Base-by-base conservation (phyloP, 257 asterid species). In the Nicotiana paniculata region DNA sequence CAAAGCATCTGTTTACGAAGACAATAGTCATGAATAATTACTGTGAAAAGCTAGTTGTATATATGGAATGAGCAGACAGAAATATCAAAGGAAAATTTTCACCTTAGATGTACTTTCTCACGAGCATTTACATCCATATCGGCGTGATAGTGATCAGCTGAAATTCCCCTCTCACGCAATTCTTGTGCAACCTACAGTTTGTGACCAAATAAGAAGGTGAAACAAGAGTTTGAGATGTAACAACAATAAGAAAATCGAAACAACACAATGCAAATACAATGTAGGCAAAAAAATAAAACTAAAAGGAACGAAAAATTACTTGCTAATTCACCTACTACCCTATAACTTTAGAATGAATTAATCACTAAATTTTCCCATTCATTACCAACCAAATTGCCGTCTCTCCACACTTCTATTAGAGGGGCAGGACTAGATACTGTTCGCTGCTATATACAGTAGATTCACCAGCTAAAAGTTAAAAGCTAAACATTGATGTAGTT, bases 61-160 rank as follows among this genome's bases (percentile, higher is more conserved):
- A 69, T 5, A n/a, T 43, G n/a, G 33, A 39, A 46, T 43, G 37
- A 72, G 18, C 59, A 46, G 61, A 46, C 59, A 8, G 54, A 16
- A 59, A 28, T 62, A 83, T 35, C 82, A 74, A 59, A 69, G 51
- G 16, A 82, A 61, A 88, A 82, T 24, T 84, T 78, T 79, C 13
- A 93, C 99, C 97, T 59, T 83, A 80, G 85, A 86, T 96, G 99
- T 83, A 96, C 97, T 84, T 88, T 93, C 86, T 93, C 96, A 37
- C 99, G 96, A 80, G 91, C 97, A 86, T 89, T 84, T 68, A 85
- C 93, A 90, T 96, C 97, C 97, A 93, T 91, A 85, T 96, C 97
- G 15, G 99, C 99, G 87, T 96, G 99, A 86, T 96, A 96, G 84
- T 90, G 88, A 88, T 89, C 98, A 87, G 99, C 97, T 24, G 90